Evolutionary conservation across 257 asterid genomes (phyloP).

Genomic region (Solanum raphanifolium): DNA sequence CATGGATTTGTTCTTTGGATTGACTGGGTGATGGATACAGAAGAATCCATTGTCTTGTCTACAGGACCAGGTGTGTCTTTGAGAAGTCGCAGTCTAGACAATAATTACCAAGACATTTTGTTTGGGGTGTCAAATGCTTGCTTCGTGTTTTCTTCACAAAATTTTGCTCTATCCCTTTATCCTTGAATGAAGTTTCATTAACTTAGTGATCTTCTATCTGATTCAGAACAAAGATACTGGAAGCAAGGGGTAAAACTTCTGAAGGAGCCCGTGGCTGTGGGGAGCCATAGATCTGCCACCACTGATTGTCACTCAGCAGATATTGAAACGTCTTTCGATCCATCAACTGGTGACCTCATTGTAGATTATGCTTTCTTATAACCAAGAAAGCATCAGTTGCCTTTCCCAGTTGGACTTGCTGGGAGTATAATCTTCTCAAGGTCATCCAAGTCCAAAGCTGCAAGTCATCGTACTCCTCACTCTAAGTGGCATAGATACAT

Average conservation of each 20-base stretch:
- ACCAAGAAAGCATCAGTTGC: not conserved
- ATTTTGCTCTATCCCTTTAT: not conserved
- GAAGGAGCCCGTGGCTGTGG: constrained; percentile 38
- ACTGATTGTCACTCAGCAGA: constrained; percentile 25
- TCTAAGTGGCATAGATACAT: not conserved
- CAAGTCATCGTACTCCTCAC: not conserved
- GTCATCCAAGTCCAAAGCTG: not conserved
- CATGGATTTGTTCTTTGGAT: constrained; percentile 91
- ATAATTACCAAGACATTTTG: not conserved
- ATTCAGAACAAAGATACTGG: constrained; percentile 67
- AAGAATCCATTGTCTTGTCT: constrained; percentile 29
- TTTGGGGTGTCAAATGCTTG: not conserved
- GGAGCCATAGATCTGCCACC: not conserved
- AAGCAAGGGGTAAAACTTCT: constrained; percentile 88
- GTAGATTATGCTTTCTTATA: constrained; percentile 31
- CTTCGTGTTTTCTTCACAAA: not conserved
- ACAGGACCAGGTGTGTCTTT: constrained; percentile 76
- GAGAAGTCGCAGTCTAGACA: not conserved
- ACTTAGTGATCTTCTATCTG: not conserved
- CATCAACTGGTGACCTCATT: constrained; percentile 48
- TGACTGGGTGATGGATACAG: constrained; percentile 67
- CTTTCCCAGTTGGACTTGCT: not conserved
- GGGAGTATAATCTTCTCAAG: not conserved
- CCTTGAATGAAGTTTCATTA: not conserved
- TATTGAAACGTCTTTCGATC: constrained; percentile 49